These are phyloP conservation scores for Penicillium expansum DNA, from an alignment of 2,329 filamentous ascomycete genomes.

Conservation along the genomic window DNA sequence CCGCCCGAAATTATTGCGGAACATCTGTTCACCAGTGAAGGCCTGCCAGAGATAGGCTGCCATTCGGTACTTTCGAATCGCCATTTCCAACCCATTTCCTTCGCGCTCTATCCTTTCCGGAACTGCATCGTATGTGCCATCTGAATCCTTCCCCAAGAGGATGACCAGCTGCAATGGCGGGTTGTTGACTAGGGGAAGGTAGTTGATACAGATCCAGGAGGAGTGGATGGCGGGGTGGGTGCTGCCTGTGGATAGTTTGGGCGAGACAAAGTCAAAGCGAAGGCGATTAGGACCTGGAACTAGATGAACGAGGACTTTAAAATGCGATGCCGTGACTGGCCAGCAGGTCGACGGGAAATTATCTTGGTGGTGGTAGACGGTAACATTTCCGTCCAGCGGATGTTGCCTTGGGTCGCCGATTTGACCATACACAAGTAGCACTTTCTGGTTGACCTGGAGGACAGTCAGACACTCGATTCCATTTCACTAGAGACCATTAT, in stretches of 20 bases:
- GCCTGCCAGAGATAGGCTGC: constrained; percentile 95
- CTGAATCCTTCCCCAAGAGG: constrained; percentile 81
- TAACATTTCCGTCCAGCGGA: constrained; percentile 73
- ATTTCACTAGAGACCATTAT: background rate
- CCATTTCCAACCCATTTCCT: constrained; percentile 76
- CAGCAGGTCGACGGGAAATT: constrained; percentile 77
- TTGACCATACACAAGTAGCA: constrained; percentile 75
- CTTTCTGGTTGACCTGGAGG: constrained; percentile 83
- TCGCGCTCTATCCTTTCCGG: constrained; percentile 73
- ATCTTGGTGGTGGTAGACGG: constrained; percentile 78
- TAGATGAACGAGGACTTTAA: constrained; percentile 89
- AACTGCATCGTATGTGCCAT: constrained; percentile 76
- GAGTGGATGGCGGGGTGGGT: constrained; percentile 67
- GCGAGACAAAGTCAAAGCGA: constrained; percentile 81
- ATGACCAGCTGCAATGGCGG: constrained; percentile 90
- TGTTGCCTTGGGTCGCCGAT: constrained; percentile 70
- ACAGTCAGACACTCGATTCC: constrained; percentile 3
- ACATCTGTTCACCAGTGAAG: constrained; percentile 96
- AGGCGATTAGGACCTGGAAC: constrained; percentile 85
- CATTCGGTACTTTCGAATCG: constrained; percentile 89
- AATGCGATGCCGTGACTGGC: constrained; percentile 85
- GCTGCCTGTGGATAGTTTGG: constrained; percentile 68
- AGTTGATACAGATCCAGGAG: constrained; percentile 78
- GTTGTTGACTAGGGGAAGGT: constrained; percentile 72
- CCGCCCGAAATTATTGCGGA: constrained; percentile 78